These are phyloP conservation scores for Leishmania amazonensis DNA, from an alignment of 208 protist species.

Conservation along the genomic window DNA sequence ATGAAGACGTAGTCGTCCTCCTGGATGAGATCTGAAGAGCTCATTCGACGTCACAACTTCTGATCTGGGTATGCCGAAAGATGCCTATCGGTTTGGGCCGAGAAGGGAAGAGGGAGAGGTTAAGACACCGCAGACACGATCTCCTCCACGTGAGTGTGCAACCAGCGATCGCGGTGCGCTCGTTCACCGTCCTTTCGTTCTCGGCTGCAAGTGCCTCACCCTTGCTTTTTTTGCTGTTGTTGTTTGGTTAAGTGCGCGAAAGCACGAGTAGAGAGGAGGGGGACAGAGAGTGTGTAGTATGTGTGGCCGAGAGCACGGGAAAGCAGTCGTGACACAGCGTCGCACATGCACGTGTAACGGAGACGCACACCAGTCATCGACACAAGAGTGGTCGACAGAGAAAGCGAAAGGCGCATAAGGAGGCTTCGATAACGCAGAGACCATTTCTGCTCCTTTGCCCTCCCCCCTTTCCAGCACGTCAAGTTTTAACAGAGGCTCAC, in stretches of 20 bases:
- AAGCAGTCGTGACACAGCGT: background rate
- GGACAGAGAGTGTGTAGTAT: no score
- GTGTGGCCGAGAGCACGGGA: background rate
- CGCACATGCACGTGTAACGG: background rate
- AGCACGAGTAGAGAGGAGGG: background rate
- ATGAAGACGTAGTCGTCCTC: constrained; percentile 87
- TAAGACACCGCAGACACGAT: background rate
- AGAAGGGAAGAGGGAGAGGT: background rate
- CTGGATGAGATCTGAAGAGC: constrained; percentile 40
- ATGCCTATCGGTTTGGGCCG: background rate
- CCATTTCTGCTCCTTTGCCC: background rate
- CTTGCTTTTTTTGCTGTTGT: background rate
- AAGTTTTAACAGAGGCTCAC: background rate
- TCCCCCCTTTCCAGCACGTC: background rate
- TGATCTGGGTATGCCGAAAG: background rate
- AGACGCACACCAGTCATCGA: background rate
- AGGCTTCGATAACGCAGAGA: background rate
- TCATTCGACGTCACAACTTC: constrained; percentile 12
- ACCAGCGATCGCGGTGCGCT: background rate
- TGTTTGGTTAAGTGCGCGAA: background rate
- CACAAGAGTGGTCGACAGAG: background rate
- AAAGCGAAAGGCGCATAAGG: background rate
- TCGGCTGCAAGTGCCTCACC: background rate
- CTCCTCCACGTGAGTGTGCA: no score
- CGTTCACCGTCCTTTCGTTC: background rate